phyloP scores from a whole-genome alignment of 2,329 filamentous ascomycete genomes.

The Fusarium kyushuense region DNA sequence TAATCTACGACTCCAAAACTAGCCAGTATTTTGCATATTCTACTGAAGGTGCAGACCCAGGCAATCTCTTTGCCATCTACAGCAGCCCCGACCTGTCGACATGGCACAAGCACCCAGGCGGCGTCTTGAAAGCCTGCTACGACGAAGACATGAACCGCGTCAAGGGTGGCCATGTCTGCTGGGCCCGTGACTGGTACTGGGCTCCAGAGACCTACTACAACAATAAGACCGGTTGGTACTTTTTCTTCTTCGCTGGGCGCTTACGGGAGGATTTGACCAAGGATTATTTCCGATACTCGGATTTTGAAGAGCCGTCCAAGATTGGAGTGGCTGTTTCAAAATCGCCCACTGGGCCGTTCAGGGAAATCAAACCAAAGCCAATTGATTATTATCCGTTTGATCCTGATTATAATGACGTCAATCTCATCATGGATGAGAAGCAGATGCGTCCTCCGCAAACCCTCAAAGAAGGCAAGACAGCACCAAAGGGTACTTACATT shows the following conservation, averaged over 20 bases:
- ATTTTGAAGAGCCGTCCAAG: constrained; percentile 54
- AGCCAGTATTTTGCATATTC: constrained; percentile 53
- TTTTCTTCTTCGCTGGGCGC: constrained; percentile 54
- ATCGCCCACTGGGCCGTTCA: constrained; percentile 51
- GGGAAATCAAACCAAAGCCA: constrained; percentile 50
- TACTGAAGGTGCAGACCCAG: constrained; percentile 52
- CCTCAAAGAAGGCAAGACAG: constrained; percentile 44
- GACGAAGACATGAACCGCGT: constrained; percentile 48
- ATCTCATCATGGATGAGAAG: constrained; percentile 54
- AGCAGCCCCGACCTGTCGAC: constrained; percentile 54
- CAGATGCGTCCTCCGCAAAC: constrained; percentile 52
- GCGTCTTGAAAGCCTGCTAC: constrained; percentile 51
- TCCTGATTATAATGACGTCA: constrained; percentile 53
- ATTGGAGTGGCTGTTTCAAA: constrained; percentile 53
- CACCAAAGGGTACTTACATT: constrained; percentile 53
- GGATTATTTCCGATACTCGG: constrained; percentile 51
- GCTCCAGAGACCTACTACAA: constrained; percentile 54
- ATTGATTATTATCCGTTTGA: constrained; percentile 54
- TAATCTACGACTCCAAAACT: constrained; percentile 49
- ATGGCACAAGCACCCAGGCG: constrained; percentile 51
- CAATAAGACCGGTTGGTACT: constrained; percentile 53
- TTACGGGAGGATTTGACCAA: constrained; percentile 51
- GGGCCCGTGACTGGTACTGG: constrained; percentile 55
- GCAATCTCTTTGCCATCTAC: constrained; percentile 52
- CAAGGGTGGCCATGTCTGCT: constrained; percentile 52